phyloP scores from a whole-genome alignment of 2,329 filamentous ascomycete species.

The Nemania sp. region DNA sequence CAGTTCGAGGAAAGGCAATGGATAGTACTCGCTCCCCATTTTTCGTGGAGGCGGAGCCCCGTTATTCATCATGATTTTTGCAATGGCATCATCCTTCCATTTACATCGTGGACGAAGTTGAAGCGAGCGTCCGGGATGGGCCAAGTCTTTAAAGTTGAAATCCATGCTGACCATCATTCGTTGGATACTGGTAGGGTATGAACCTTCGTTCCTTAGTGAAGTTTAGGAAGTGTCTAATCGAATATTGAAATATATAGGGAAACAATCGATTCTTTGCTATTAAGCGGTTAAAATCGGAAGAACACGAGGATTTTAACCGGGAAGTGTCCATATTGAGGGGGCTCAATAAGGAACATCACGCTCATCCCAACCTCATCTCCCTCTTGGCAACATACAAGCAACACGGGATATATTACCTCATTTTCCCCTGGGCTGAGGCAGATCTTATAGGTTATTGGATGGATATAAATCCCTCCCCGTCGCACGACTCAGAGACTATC shows the following conservation, averaged over 20 bases:
- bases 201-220: neutral
- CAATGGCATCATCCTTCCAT: neutral
- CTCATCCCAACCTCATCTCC: neutral
- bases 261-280: neutral
- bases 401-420: neutral
- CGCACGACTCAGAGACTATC: neutral
- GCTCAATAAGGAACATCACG: neutral
- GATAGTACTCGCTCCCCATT: neutral
- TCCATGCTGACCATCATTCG: neutral
- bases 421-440: neutral
- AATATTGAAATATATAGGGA: neutral
- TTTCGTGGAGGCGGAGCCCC: neutral
- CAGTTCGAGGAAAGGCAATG: neutral
- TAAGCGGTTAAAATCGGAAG: neutral
- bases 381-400: slow-evolving; percentile 2
- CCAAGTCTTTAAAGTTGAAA: neutral
- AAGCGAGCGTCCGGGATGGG: neutral
- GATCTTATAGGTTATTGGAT: neutral
- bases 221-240: too few relatives aligned
- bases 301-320: too few relatives aligned
- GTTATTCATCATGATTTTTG: neutral
- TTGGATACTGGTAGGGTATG: neutral
- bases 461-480: neutral
- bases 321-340: too few relatives aligned
- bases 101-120: neutral